Evolutionary conservation across 805 yeast species (phyloP), one percentile per base, ranked within the genome.

Genomic region (Starmerella sp.): DNA sequence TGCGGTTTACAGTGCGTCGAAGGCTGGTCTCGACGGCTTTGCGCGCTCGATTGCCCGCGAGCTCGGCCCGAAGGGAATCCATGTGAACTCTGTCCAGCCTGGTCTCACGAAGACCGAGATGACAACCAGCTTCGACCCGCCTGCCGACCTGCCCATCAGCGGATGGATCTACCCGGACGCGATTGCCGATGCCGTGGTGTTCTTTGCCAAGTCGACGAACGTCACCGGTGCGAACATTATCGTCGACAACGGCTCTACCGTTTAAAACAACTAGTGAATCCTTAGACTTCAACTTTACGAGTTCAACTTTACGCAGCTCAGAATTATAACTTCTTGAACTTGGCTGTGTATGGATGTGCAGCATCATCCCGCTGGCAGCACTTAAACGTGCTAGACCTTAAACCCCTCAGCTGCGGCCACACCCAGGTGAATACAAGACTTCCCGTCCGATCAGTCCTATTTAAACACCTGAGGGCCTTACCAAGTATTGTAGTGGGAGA

Each of bases 31-130:
- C 3, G 68, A 77, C 47, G 83, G 83, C 3, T 79, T 86, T 61
- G 77, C 88, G 0, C 68, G 71, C 46, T 66, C 82, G 0, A 64
- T 85, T 36, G 84, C 90, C 0, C 60, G 66, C 0, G 95, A 87
- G 60, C 63, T 83, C 56, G 75, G 74, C 13, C 67, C 79, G 0
- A 66, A 69, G 36, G 72, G 73, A 7, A 74, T 87, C 2, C 66
- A 86, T 38, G 83, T 82, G 45, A 85, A 85, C 65, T 72, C 83
- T 1, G 66, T 88, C 0, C 66, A 81, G 17, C 93, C 95, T 0
- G 91, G 91, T 0, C 68, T 84, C 34, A 69, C 68, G 6, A 83
- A 78, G 28, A 86, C 95, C 0, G 84, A 77, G 4, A 86, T 87
- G 81, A 63, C 60, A 29, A 30, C 38, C 7, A 37, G 43, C 4